phyloP scores from a whole-genome alignment of 352 stramenopile species.

The Pythium rhizo-oryzae region DNA sequence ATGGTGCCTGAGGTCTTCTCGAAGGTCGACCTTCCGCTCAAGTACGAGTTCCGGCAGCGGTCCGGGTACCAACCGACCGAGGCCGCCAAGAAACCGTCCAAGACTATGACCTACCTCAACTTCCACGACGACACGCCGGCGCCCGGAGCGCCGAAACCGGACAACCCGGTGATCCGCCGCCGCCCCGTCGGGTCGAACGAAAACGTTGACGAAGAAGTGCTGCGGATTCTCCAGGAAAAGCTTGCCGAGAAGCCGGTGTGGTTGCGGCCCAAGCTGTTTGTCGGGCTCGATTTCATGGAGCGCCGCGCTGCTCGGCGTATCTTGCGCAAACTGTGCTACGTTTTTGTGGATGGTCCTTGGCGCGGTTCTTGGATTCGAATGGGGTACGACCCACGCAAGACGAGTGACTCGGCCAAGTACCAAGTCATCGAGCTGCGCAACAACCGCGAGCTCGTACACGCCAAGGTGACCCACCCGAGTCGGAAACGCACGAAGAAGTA shows the following conservation, averaged over 20 bases:
- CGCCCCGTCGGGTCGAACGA: constrained; percentile 60
- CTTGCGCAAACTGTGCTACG: constrained; percentile 76
- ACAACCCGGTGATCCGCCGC: constrained; percentile 50
- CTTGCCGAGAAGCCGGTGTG: constrained; percentile 73
- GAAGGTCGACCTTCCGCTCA: constrained; percentile 79
- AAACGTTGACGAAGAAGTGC: constrained; percentile 63
- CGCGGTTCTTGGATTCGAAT: constrained; percentile 82
- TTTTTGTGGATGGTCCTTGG: constrained; percentile 85
- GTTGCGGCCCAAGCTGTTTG: constrained; percentile 73
- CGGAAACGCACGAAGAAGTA: constrained; percentile 76
- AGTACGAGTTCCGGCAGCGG: constrained; percentile 84
- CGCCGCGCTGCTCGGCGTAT: constrained; percentile 61
- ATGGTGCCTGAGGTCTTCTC: constrained; percentile 85
- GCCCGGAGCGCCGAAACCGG: constrained; percentile 49
- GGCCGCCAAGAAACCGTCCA: constrained; percentile 64
- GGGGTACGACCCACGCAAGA: constrained; percentile 69
- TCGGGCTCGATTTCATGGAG: constrained; percentile 62
- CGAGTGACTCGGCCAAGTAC: constrained; percentile 51
- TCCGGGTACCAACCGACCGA: constrained; percentile 70
- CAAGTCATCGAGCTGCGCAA: constrained; percentile 84
- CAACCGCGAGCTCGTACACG: constrained; percentile 79
- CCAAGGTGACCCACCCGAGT: constrained; percentile 70
- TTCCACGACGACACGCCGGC: constrained; percentile 68
- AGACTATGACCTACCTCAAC: constrained; percentile 78
- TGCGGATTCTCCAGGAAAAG: constrained; percentile 56